These are phyloP conservation scores for Mrakia blollopis DNA, from an alignment of 768 basidiomycete genomes.

Conservation along the genomic window DNA sequence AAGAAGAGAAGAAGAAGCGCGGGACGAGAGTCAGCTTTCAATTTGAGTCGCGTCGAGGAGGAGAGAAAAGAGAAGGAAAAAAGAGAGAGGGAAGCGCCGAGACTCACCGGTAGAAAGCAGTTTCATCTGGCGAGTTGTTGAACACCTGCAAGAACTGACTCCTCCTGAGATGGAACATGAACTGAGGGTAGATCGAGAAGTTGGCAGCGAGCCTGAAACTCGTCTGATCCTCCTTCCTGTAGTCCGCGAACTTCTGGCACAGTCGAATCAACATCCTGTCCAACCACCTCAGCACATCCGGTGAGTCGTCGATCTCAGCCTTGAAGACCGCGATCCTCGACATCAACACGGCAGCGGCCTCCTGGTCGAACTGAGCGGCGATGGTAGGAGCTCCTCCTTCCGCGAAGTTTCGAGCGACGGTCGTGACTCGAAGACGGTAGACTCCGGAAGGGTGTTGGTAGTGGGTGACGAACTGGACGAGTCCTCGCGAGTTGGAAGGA, in stretches of 20 bases:
- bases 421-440: constrained; percentile 91
- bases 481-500: constrained; percentile 74
- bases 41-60: constrained; percentile 6
- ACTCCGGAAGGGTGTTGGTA: constrained; percentile 96
- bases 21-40: not conserved
- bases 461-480: constrained; percentile 97
- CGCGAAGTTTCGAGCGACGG: constrained; percentile 93
- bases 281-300: constrained; percentile 93
- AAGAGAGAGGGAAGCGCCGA: not conserved
- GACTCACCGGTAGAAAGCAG: constrained; percentile 87
- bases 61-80: not conserved
- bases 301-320: constrained; percentile 95
- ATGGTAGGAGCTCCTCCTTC: constrained; percentile 94
- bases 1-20: not conserved
- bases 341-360: constrained; percentile 96
- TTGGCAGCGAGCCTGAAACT: constrained; percentile 91
- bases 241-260: constrained; percentile 99
- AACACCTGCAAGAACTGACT: constrained; percentile 99
- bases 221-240: constrained; percentile 92
- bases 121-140: constrained; percentile 99
- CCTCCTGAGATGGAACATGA: constrained; percentile 98
- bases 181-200: constrained; percentile 98
- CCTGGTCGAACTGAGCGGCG: constrained; percentile 92
- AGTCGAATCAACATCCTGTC: constrained; percentile 97
- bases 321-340: constrained; percentile 98